phyloP scores from a whole-genome alignment of 768 basidiomycete genomes.

The Lepiota brunneoincarnata region DNA sequence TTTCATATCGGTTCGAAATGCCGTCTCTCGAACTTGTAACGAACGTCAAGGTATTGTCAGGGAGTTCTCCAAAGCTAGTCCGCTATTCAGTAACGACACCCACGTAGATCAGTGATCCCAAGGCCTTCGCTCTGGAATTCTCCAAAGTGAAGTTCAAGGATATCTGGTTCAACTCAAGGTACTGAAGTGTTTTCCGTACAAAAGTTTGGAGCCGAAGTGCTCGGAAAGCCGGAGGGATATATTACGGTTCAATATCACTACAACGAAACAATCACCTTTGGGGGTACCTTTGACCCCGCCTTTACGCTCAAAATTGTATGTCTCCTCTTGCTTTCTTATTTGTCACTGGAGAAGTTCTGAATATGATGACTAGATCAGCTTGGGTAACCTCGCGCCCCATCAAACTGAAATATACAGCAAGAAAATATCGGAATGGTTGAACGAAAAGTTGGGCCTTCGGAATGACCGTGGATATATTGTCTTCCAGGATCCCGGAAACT shows the following conservation, averaged over 20 bases:
- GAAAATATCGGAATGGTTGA: slow-evolving; percentile 51
- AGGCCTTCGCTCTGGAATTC: slow-evolving; percentile 47
- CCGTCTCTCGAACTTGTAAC: slow-evolving; percentile 41
- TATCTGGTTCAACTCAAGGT: neutral
- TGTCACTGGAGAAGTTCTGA: neutral
- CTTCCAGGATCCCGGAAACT: slow-evolving; percentile 53
- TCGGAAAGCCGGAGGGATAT: slow-evolving; percentile 53
- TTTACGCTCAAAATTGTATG: slow-evolving; percentile 58
- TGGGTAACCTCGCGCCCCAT: slow-evolving; percentile 51
- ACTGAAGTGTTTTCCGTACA: neutral
- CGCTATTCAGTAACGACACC: no score
- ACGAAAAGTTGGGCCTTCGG: slow-evolving; percentile 47
- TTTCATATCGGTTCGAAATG: slow-evolving; percentile 23
- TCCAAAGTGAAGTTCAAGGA: slow-evolving; percentile 41
- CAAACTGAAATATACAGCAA: slow-evolving; percentile 53
- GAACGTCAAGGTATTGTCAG: slow-evolving; percentile 43
- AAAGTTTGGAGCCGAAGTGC: slow-evolving; percentile 50
- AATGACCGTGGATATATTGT: slow-evolving; percentile 59
- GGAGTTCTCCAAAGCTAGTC: neutral
- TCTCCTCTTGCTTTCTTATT: slow-evolving; percentile 3
- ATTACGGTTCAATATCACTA: slow-evolving; percentile 54
- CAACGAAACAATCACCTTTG: slow-evolving; percentile 60
- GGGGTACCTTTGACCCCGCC: slow-evolving; percentile 64
- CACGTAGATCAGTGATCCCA: slow-evolving; percentile 35
- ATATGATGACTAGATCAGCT: slow-evolving; percentile 39